Evolutionary conservation across 2,329 filamentous ascomycete species (phyloP), one percentile per base, ranked within the genome.

Genomic region (Talaromyces sp.): DNA sequence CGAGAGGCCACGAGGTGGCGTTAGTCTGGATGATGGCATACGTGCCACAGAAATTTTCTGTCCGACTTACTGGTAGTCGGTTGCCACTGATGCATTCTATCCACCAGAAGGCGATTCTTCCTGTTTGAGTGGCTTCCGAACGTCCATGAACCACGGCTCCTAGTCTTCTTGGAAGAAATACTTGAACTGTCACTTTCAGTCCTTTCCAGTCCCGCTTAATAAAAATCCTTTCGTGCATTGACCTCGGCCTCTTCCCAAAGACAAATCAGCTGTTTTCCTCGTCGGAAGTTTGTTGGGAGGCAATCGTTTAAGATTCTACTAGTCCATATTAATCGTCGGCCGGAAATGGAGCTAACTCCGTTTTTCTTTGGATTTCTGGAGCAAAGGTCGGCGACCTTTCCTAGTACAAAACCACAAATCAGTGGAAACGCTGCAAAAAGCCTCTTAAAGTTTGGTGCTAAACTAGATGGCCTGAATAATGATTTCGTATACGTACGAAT

Each of bases 1-100:
- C 33, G 52, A 37, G 22, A 19, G 52, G 52, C 52, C 52, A 56
- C 52, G 52, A 37, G 52, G 31, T 37, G 52, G 52, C 52, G 52
- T n/a, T 13, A 10, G 25, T 37, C 50, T 22, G 50, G 50, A 33
- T 39, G 47, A 49, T 27, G 22, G 9, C 17, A 54, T 39, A n/a
- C 31, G 11, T 54, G 13, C 17, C 50, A 33, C 33, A 33, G 6
- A 13, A 27, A 9, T 17, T 15, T 8, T 5, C 27, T 6, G 6
- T 31, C 27, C 27, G 27, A 31, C 27, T 31, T 31, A 31, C 6
- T 31, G 27, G 27, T 6, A 31, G 27, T 31, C 27, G 15, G 52
- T 56, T 19, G 52, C 52, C 52, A 37, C 52, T 17, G 52, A 35
- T 35, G n/a, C n/a, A 37, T 54, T 54, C 22, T 7, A 39, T 37